phyloP scores from a whole-genome alignment of 192 early-diverging fungal genomes.

The Entomortierella parvispora region DNA sequence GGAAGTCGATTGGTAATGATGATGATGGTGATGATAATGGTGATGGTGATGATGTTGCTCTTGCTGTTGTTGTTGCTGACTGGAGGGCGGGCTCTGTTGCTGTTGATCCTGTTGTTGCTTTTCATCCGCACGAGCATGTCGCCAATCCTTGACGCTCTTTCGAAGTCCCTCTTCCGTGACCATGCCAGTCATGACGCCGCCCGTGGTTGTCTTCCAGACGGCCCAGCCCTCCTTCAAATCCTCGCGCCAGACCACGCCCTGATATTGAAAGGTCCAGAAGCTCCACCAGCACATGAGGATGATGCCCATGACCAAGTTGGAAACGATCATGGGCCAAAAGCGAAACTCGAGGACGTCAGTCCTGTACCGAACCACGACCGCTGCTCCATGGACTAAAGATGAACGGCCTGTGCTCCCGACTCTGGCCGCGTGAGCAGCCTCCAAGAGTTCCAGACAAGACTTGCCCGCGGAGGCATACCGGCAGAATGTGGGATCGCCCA shows the following conservation, averaged over 20 bases:
- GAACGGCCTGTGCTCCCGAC: neutral
- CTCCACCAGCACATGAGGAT: conserved; percentile 64
- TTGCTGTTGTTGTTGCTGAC: no score
- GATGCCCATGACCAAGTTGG: conserved; percentile 54
- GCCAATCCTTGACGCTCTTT: conserved; percentile 51
- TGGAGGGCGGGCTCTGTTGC: neutral
- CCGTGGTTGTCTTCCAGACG: conserved; percentile 56
- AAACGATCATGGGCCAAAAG: conserved; percentile 51
- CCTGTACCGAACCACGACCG: conserved; percentile 38
- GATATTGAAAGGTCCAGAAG: conserved; percentile 68
- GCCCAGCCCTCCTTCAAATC: conserved; percentile 63
- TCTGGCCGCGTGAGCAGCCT: conserved; percentile 5
- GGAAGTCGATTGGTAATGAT: no score
- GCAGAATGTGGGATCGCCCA: conserved; percentile 50
- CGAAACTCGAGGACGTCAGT: conserved; percentile 43
- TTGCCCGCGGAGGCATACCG: conserved; percentile 37
- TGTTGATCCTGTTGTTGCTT: conserved; percentile 12
- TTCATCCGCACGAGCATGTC: conserved; percentile 3
- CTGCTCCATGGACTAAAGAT: conserved; percentile 2
- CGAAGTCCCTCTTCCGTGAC: conserved; percentile 45
- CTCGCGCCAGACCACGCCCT: conserved; percentile 62
- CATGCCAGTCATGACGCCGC: conserved; percentile 46
- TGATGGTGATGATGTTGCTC: no score
- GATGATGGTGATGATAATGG: no score
- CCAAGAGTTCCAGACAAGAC: conserved; percentile 34